phyloP scores from a whole-genome alignment of 2,329 filamentous ascomycete species.

The Thielaviopsis punctulata region DNA sequence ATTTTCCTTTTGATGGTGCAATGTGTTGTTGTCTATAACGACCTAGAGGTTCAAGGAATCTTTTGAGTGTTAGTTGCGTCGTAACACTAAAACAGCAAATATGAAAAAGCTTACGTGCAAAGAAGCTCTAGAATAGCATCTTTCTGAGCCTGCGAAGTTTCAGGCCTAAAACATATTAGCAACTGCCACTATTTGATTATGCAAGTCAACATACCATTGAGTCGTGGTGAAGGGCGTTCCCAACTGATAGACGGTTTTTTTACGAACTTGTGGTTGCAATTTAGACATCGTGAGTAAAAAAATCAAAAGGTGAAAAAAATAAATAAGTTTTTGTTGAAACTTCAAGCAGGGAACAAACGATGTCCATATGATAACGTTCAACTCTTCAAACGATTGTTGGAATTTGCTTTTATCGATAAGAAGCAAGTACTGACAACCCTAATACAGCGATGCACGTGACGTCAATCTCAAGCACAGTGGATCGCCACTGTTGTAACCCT shows the following conservation, averaged over 20 bases:
- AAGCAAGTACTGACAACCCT: background rate
- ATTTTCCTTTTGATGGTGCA: slow-evolving; percentile 43
- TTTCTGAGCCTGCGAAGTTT: slow-evolving; percentile 39
- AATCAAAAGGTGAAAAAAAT: background rate
- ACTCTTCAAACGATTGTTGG: background rate
- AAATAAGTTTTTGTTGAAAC: no score
- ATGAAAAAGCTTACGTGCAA: slow-evolving; percentile 47
- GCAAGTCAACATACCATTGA: slow-evolving; percentile 34
- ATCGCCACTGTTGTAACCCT: background rate
- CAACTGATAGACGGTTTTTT: slow-evolving; percentile 45
- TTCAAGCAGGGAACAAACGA: no score
- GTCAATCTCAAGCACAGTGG: background rate
- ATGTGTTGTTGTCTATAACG: slow-evolving; percentile 38
- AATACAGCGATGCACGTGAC: background rate
- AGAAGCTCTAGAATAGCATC: slow-evolving; percentile 48
- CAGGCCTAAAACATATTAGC: slow-evolving; percentile 33
- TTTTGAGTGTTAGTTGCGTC: slow-evolving; percentile 19
- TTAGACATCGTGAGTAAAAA: background rate
- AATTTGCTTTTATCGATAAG: background rate
- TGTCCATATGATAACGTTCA: no score
- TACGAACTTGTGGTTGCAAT: slow-evolving; percentile 20
- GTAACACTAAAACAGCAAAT: no score
- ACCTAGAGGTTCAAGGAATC: slow-evolving; percentile 46
- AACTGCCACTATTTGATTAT: background rate
- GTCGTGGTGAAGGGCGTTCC: slow-evolving; percentile 46